phyloP scores from a whole-genome alignment of 805 yeast genomes.

The Lipomyces oligophaga region DNA sequence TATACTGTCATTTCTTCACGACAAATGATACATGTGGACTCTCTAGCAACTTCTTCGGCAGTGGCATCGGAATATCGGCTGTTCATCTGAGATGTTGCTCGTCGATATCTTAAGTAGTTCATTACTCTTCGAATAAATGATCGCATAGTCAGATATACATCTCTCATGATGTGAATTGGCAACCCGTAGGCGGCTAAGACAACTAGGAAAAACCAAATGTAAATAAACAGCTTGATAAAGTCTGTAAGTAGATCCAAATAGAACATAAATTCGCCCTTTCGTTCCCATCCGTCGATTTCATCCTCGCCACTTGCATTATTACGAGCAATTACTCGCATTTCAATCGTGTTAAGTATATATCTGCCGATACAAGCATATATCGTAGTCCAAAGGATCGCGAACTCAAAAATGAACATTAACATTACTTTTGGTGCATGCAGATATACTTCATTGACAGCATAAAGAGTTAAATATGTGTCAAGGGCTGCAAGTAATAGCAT shows the following conservation, averaged over 20 bases:
- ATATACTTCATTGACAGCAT: slow-evolving; percentile 43
- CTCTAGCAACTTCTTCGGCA: slow-evolving; percentile 52
- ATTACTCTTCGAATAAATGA: slow-evolving; percentile 33
- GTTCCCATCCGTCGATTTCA: slow-evolving; percentile 58
- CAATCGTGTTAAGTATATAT: slow-evolving; percentile 52
- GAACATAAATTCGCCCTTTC: slow-evolving; percentile 57
- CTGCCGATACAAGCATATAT: slow-evolving; percentile 47
- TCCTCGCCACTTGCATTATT: slow-evolving; percentile 47
- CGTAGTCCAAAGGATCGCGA: slow-evolving; percentile 59
- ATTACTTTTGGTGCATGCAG: slow-evolving; percentile 37
- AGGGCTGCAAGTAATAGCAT: slow-evolving; percentile 44
- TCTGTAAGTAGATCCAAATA: slow-evolving; percentile 45
- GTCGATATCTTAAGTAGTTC: slow-evolving; percentile 34
- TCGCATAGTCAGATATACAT: slow-evolving; percentile 42
- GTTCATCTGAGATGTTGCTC: slow-evolving; percentile 57
- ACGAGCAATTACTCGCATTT: slow-evolving; percentile 46
- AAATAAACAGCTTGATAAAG: slow-evolving; percentile 46
- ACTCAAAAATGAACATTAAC: slow-evolving; percentile 74
- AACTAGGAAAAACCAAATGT: slow-evolving; percentile 46
- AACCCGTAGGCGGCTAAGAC: slow-evolving; percentile 46
- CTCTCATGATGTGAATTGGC: slow-evolving; percentile 50
- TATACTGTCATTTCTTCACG: slow-evolving; percentile 74
- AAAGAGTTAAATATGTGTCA: slow-evolving; percentile 52
- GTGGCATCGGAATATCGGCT: slow-evolving; percentile 60
- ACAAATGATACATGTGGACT: slow-evolving; percentile 67